Conservation (phyloP, 352 stramenopile genomes). For the Pythium scleroteichum region DNA sequence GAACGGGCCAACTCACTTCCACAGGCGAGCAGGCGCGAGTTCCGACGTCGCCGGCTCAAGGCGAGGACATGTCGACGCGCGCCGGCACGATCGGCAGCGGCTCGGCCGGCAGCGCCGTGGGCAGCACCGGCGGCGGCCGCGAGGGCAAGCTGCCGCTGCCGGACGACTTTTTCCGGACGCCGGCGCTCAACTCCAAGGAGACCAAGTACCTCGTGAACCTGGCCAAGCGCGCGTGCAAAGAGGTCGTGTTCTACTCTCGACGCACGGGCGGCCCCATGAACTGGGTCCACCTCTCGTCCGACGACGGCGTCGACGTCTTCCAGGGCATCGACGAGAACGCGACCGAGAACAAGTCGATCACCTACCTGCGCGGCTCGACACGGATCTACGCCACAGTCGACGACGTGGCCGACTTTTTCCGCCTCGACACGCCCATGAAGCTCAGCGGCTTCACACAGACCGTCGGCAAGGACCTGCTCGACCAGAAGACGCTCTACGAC, state of each 20-base stretch:
- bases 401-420: constrained; percentile 82
- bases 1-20: constrained; percentile 25
- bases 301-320: constrained; percentile 74
- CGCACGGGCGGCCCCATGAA: constrained; percentile 66
- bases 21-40: not conserved
- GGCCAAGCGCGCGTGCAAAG: constrained; percentile 80
- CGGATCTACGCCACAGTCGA: constrained; percentile 78
- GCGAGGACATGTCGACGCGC: constrained; percentile 4
- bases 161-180: constrained; percentile 68
- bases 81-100: constrained; percentile 8
- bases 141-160: constrained; percentile 56
- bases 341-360: constrained; percentile 40
- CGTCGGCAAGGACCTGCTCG: constrained; percentile 74
- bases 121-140: constrained; percentile 1
- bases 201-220: constrained; percentile 66
- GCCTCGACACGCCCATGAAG: constrained; percentile 71
- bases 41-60: too few relatives aligned
- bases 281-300: constrained; percentile 73
- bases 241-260: constrained; percentile 85
- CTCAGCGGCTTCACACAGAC: constrained; percentile 67
- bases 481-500: constrained; percentile 76
- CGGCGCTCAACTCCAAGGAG: constrained; percentile 61
- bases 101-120: constrained; percentile 10
- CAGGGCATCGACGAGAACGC: constrained; percentile 61
- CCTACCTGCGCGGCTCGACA: constrained; percentile 66